These are phyloP conservation scores for Pelargonium nanum DNA, from an alignment of 345 rosid species.

Conservation along the genomic window DNA sequence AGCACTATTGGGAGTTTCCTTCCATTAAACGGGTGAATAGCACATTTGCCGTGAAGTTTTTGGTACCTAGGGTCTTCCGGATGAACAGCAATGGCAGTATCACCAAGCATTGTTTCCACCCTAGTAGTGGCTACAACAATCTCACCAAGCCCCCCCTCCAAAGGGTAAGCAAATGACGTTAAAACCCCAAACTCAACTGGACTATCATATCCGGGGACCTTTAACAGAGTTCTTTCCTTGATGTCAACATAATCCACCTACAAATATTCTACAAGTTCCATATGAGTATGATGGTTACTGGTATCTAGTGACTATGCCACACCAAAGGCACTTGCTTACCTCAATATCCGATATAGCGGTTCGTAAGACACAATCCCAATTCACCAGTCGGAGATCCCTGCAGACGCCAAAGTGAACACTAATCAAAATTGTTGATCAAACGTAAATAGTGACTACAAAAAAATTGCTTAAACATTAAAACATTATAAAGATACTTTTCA, in stretches of 20 bases:
- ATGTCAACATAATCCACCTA: conserved; percentile 82
- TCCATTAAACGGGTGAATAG: conserved; percentile 83
- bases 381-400: conserved; percentile 78
- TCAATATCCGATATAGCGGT: conserved; percentile 91
- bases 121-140: conserved; percentile 96
- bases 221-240: conserved; percentile 47
- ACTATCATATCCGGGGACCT: conserved; percentile 74
- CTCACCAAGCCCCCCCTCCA: conserved; percentile 72
- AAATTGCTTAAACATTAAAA: background rate
- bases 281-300: conserved; percentile 5
- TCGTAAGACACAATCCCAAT: conserved; percentile 79
- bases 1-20: conserved; percentile 72
- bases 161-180: conserved; percentile 80
- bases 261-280: conserved; percentile 18
- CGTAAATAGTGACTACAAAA: background rate
- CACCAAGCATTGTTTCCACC: conserved; percentile 98
- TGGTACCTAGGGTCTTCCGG: conserved; percentile 74
- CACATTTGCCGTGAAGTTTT: conserved; percentile 83
- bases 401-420: conserved; percentile 7
- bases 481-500: background rate
- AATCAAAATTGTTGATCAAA: background rate
- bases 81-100: conserved; percentile 89
- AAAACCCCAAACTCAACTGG: conserved; percentile 90
- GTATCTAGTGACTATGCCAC: background rate
- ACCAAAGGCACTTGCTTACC: conserved; percentile 23